Evolutionary conservation across 2,329 filamentous ascomycete genomes (phyloP), one percentile per base, ranked within the genome.

Genomic region (Immersiporthe knoxdaviesiana): DNA sequence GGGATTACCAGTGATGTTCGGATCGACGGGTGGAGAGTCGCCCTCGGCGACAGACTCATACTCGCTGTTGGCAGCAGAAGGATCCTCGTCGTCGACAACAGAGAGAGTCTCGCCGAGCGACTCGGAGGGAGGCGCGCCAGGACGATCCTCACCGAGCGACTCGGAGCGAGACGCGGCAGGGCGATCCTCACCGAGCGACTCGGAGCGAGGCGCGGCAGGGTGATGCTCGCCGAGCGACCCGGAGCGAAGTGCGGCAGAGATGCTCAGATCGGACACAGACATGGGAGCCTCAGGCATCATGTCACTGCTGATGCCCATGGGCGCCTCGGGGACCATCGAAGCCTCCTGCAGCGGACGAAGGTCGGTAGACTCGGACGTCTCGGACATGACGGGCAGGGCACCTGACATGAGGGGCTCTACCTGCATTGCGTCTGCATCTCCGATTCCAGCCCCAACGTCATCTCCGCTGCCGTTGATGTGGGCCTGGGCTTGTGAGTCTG

Each of bases 301-400:
- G 16, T 47, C 18, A n/a, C 16, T 47, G n/a, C n/a, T n/a, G n/a
- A n/a, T 56, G 32, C 58, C 64, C 52, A 67, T 54, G 21, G 63
- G 70, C 37, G 54, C 63, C 32, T 71, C 64, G 10, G 65, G 59
- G 32, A 67, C 63, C 70, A 71, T 67, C 32, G 66, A 65, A 16
- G 65, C 70, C 47, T 70, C 66, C 44, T 71, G 70, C 12, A 71
- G 64, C n/a, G 70, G 67, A 21, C 64, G 67, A 12, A 71, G 62
- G 3, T 69, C 63, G 27, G 59, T 39, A 27, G 52, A 47, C 27
- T 69, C 65, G 11, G 65, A 39, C 14, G 14, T 18, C 44, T 35
- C 35, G 35, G 35, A 10, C 5, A 12, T 4, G 7, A 27, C 58
- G 30, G 41, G 56, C 30, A 64, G 63, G 47, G 47, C 69, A 8